Base-by-base conservation (phyloP, 1,284 basidiomycete species). In the Ustilago loliicola region DNA sequence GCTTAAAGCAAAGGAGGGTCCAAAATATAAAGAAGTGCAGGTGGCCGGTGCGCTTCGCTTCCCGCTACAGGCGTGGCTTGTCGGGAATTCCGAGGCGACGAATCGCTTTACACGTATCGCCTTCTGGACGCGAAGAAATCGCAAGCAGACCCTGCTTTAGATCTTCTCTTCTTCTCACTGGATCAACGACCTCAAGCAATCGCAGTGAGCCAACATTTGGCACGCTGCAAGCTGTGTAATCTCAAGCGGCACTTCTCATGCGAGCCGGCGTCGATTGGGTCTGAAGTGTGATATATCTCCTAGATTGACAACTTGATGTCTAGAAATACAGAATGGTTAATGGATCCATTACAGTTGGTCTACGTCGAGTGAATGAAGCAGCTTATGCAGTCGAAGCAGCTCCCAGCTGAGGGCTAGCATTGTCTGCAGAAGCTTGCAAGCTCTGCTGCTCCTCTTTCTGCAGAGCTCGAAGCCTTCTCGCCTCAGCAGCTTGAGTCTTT, bases 11-110 rank as follows among this genome's bases (percentile, higher is more conserved):
- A 25, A 29, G 8, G 21, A 54, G 32, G 52, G 52, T 36, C 32
- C 52, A 10, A 10, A 34, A 6, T 15, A 51, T n/a, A 32, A 34
- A 54, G 25, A 56, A 25, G 57, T 30, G 38, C 23, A 54, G 38
- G 60, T 72, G 69, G 69, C 47, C 60, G 60, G 69, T 72, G 69
- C 69, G 60, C 42, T 45, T 62, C n/a, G n/a, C n/a, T 48, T 40
- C 21, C 36, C 45, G 48, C 23, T 29, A 2, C 13, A 29, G 17
- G 27, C 27, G 40, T 23, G 54, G 47, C 47, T 45, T 52, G 45
- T 36, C 54, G 59, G 54, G 52, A 21, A 54, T 66, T 57, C 55
- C 59, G 59, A 71, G 27, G 27, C 13, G 38, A 48, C 42, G 45
- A 32, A 10, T 30, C 19, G 29, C 32, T 57, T 53, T 54, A 59